These are phyloP conservation scores for Candida taoyuanica DNA, from an alignment of 805 yeast species.

Conservation along the genomic window DNA sequence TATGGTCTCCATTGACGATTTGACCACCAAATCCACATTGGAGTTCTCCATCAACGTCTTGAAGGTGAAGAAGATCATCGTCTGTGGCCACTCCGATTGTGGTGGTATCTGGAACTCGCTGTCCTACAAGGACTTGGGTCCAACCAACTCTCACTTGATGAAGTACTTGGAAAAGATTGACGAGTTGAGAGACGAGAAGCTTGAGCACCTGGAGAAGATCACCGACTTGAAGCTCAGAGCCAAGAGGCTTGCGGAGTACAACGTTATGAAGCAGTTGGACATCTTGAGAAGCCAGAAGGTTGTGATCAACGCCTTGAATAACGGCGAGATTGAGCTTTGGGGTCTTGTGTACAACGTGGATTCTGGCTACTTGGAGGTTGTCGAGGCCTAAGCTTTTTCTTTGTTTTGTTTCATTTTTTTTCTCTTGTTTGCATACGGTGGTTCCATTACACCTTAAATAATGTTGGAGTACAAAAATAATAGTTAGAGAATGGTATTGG, in stretches of 20 bases:
- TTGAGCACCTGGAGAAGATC: slow-evolving; percentile 43
- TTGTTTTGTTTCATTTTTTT: background rate
- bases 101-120: slow-evolving; percentile 87
- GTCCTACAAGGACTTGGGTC: slow-evolving; percentile 58
- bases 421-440: background rate
- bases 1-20: slow-evolving; percentile 60
- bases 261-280: slow-evolving; percentile 67
- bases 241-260: slow-evolving; percentile 65
- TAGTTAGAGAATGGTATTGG: too few relatives aligned
- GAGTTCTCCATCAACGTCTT: slow-evolving; percentile 86
- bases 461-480: too few relatives aligned
- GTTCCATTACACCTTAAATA: background rate
- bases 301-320: slow-evolving; percentile 59
- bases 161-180: slow-evolving; percentile 57
- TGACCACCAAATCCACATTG: slow-evolving; percentile 69
- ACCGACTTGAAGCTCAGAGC: slow-evolving; percentile 50
- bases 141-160: slow-evolving; percentile 37
- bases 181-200: slow-evolving; percentile 60
- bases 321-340: slow-evolving; percentile 66
- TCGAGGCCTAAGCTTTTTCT: slow-evolving; percentile 26
- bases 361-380: slow-evolving; percentile 55
- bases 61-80: slow-evolving; percentile 73
- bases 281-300: slow-evolving; percentile 51
- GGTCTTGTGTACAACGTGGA: slow-evolving; percentile 83
- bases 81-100: slow-evolving; percentile 94